These are phyloP conservation scores for Alternaria sp. DNA, from an alignment of 2,329 filamentous ascomycete genomes.

Conservation along the genomic window DNA sequence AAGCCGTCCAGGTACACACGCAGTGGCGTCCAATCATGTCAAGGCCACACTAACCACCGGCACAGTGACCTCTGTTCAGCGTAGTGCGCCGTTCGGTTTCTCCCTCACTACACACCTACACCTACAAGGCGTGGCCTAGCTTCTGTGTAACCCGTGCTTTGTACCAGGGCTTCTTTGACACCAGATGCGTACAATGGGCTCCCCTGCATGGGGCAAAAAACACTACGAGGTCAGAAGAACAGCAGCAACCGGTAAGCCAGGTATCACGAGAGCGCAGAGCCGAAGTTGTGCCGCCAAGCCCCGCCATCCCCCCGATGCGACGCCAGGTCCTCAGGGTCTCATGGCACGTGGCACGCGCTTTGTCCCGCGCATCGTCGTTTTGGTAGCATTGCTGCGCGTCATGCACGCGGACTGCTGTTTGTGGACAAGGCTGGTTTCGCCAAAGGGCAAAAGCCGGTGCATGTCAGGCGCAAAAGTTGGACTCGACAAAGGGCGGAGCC, in stretches of 20 bases:
- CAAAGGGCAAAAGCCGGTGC: background rate
- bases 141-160: too few species aligned
- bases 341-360: background rate
- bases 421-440: background rate
- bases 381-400: conserved; percentile 1
- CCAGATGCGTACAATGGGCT: background rate
- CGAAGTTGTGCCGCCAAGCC: background rate
- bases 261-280: background rate
- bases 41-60: too few species aligned
- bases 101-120: too few species aligned
- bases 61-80: too few species aligned
- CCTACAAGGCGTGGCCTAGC: too few species aligned
- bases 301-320: too few species aligned
- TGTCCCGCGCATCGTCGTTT: background rate
- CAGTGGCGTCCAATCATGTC: too few species aligned
- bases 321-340: background rate
- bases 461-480: background rate
- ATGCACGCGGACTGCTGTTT: conserved; percentile 8
- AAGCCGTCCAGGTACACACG: too few species aligned
- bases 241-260: background rate
- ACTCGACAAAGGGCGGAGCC: too few species aligned
- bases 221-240: background rate
- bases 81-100: too few species aligned
- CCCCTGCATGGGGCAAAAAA: background rate
- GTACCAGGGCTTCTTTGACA: background rate